Evolutionary conservation across 352 stramenopile genomes (phyloP).

Genomic region (Hyaloperonospora arabidopsidis): DNA sequence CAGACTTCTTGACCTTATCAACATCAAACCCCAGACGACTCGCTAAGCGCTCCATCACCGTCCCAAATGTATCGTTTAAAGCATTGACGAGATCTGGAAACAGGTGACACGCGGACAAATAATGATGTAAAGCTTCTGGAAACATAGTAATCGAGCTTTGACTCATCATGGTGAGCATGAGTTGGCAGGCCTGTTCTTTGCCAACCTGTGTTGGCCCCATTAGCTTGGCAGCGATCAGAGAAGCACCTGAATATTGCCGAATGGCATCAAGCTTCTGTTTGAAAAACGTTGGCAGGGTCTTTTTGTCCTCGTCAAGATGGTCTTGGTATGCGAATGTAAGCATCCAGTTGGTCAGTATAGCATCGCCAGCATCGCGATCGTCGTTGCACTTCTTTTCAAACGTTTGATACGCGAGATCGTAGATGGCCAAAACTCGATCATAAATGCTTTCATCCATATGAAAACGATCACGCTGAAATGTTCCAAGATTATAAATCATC

Average conservation of each 20-base stretch:
- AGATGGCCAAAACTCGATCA: conserved; percentile 15
- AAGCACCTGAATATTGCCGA: conserved; percentile 19
- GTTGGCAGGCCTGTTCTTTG: conserved; percentile 11
- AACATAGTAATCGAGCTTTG: conserved; percentile 14
- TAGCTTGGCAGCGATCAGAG: conserved; percentile 25
- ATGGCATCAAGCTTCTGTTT: conserved; percentile 17
- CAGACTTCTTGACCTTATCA: conserved; percentile 17
- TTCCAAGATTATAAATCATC: conserved; percentile 27
- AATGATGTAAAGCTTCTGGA: conserved; percentile 31
- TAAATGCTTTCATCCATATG: conserved; percentile 6
- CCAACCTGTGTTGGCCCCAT: conserved; percentile 7
- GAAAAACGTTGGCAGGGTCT: conserved; percentile 25
- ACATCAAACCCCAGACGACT: conserved; percentile 19
- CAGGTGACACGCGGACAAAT: conserved; percentile 26
- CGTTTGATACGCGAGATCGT: conserved; percentile 20
- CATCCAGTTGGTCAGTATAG: conserved; percentile 39
- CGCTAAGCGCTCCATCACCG: conserved; percentile 29
- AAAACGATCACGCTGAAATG: conserved; percentile 3
- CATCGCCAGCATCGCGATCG: conserved; percentile 13
- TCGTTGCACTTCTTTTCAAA: conserved; percentile 9
- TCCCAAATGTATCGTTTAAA: conserved; percentile 26
- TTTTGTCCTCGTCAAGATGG: conserved; percentile 6
- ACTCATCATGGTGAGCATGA: conserved; percentile 31
- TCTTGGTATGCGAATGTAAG: conserved; percentile 22
- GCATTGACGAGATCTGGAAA: conserved; percentile 17